phyloP scores from a whole-genome alignment of 2,329 filamentous ascomycete genomes.

The Verticillium albo-atrum region DNA sequence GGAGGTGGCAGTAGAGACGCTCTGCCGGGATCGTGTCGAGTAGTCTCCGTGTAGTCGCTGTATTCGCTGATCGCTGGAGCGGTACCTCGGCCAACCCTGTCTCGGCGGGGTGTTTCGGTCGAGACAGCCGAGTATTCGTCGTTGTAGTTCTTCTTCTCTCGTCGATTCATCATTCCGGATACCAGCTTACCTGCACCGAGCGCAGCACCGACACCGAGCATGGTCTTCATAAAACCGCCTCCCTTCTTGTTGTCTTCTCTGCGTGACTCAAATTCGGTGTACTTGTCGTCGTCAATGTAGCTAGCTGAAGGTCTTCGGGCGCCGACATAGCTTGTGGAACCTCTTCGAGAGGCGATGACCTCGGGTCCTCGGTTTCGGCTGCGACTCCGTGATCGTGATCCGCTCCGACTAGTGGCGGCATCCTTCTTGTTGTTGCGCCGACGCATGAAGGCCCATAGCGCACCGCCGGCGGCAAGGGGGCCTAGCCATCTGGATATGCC shows the following conservation, averaged over 20 bases:
- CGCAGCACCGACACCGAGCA: slow-evolving; percentile 57
- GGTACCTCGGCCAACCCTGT: slow-evolving; percentile 31
- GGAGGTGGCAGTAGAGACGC: slow-evolving; percentile 44
- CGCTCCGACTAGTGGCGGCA: slow-evolving; percentile 33
- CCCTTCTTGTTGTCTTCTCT: slow-evolving; percentile 23
- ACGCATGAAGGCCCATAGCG: slow-evolving; percentile 38
- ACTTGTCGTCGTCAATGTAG: slow-evolving; percentile 61
- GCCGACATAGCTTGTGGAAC: slow-evolving; percentile 52
- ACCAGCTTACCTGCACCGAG: slow-evolving; percentile 60
- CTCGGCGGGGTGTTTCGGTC: slow-evolving; percentile 54
- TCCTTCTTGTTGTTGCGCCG: slow-evolving; percentile 36
- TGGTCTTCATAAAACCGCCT: slow-evolving; percentile 55
- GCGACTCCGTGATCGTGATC: slow-evolving; percentile 28
- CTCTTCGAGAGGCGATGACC: slow-evolving; percentile 46
- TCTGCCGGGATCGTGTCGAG: slow-evolving; percentile 22
- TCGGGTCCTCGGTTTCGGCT: slow-evolving; percentile 37
- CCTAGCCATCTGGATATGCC: slow-evolving; percentile 41
- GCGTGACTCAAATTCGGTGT: slow-evolving; percentile 38
- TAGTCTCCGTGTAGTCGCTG: slow-evolving; percentile 41
- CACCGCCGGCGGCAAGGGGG: slow-evolving; percentile 48
- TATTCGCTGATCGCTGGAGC: slow-evolving; percentile 43
- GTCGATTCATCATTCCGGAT: slow-evolving; percentile 52
- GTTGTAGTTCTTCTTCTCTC: slow-evolving; percentile 40
- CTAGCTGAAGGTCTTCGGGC: slow-evolving; percentile 35
- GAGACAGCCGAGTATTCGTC: slow-evolving; percentile 61